Percentiles rank a stretch among this genome's conserved stretches.
These are phyloP conservation scores for Apophysomyces variabilis DNA, from an alignment of 371 early-diverging fungal genomes.

Conservation along the genomic window DNA sequence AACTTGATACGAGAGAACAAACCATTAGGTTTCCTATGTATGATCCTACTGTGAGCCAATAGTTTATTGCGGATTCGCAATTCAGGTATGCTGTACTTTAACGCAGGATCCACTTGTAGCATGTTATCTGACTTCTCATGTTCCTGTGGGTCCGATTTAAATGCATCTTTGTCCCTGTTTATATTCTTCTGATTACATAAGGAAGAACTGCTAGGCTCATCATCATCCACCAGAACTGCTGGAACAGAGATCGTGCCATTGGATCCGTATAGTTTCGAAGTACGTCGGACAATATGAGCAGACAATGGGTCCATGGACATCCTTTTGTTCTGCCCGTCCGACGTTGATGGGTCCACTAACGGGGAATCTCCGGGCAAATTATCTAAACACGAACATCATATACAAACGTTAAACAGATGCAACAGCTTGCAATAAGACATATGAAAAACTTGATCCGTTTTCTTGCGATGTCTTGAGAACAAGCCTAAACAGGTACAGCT, in stretches of 20 bases:
- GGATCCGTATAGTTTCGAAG: background rate
- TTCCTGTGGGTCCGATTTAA: background rate
- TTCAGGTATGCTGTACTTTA: background rate
- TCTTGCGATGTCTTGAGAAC: too few species aligned
- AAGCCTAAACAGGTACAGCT: too few species aligned
- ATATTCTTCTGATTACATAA: background rate
- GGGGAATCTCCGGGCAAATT: background rate
- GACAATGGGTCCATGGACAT: conserved; percentile 15
- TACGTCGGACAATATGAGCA: conserved; percentile 13
- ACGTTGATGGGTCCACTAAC: background rate
- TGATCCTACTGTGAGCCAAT: background rate
- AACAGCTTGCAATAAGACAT: too few species aligned
- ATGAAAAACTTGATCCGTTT: too few species aligned
- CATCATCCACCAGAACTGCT: background rate
- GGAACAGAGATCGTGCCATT: background rate
- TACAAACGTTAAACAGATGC: background rate
- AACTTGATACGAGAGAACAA: conserved; percentile 10
- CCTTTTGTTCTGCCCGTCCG: background rate
- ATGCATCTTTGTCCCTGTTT: background rate
- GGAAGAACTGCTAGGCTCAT: background rate
- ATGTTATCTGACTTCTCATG: background rate
- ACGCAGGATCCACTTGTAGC: background rate
- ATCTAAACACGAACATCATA: background rate
- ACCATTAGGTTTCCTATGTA: background rate
- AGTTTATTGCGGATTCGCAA: too few species aligned